Evolutionary conservation across 75 land plant genomes (phyloP), one percentile per base, ranked within the genome.

Genomic region (Azolla pinnata): DNA sequence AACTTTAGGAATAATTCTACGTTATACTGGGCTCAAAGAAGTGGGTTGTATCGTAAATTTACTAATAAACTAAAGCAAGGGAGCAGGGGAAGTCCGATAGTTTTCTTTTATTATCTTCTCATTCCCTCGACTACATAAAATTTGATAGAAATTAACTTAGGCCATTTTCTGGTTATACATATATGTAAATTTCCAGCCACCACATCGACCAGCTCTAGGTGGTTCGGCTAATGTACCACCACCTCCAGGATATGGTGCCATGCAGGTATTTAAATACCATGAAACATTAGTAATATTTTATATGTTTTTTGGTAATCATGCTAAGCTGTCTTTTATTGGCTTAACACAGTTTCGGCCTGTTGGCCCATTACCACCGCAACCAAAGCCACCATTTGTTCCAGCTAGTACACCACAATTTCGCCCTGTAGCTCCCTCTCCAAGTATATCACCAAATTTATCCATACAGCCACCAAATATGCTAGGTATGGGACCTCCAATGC

Each of bases 281-380:
- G n/a, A n/a, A n/a, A n/a, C n/a, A 46, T 17, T 3, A 17, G n/a
- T 14, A 38, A 23, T 46, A 23, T 23, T 23, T 46, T 3, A 18
- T 38, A 8, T 7, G 42, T 38, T 38, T 14, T 7, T 14, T 38
- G 14, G 14, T 38, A 38, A 38, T 7, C 14, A 14, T 8, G 42
- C 42, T 38, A 38, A 8, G 14, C 42, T 38, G 42, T 8, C 42
- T 38, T 38, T 7, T 7, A 38, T 38, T 38, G 25, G 10, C 29
- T 30, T 18, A 24, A 17, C 58, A 67, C 84, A 87, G 91, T 87
- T 81, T 68, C 77, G 91, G 23, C 77, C 86, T 31, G 61, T 61
- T 3, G 66, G 58, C 21, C 68, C 76, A 31, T 18, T 46, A 17
- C 49, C n/a, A 23, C 26, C 56, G 12, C 87, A 68, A 45, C 77